A percentile compares a stretch with the other conserved stretches of the same genome.
These are phyloP conservation scores for Dysphania ambrosioides DNA, from an alignment of 148 eudicot genomes.

Conservation along the genomic window DNA sequence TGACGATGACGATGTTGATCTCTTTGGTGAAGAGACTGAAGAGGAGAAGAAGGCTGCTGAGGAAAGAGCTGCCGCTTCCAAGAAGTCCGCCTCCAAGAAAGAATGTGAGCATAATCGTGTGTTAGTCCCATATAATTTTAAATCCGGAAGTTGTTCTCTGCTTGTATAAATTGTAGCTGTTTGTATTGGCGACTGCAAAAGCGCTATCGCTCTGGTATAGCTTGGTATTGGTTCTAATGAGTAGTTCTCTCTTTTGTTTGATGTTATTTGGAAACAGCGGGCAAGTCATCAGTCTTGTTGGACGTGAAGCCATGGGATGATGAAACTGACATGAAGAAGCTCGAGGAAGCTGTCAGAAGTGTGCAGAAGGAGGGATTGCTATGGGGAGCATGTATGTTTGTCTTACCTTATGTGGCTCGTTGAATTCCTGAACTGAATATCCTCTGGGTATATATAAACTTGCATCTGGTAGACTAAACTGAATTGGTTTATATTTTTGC, in stretches of 20 bases:
- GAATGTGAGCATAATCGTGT: slow-evolving; percentile 57
- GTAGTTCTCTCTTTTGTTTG: background rate
- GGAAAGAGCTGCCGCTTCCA: slow-evolving; percentile 70
- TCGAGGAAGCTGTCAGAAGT: slow-evolving; percentile 89
- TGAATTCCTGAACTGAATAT: too few species aligned
- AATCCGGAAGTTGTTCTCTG: too few species aligned
- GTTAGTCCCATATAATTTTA: too few species aligned
- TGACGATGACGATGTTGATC: slow-evolving; percentile 77
- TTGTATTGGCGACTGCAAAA: too few species aligned
- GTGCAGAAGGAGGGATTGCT: slow-evolving; percentile 72
- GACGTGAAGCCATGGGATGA: slow-evolving; percentile 98
- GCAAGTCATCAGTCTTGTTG: slow-evolving; percentile 80
- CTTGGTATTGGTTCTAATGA: background rate
- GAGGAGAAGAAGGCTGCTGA: slow-evolving; percentile 95
- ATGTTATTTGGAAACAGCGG: slow-evolving; percentile 43
- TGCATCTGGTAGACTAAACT: background rate
- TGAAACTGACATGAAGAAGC: slow-evolving; percentile 91
- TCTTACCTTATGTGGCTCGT: background rate
- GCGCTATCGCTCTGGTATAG: too few species aligned
- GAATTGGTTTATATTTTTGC: background rate
- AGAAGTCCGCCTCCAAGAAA: slow-evolving; percentile 72
- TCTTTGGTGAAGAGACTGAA: slow-evolving; percentile 95
- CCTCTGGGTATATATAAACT: too few species aligned
- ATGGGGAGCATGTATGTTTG: slow-evolving; percentile 87
- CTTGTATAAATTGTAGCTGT: too few species aligned